A percentile compares a stretch with the other conserved stretches of the same genome.
Evolutionary conservation across 164 flowering plant species (phyloP).

Genomic region (Chimonanthus praecox): DNA sequence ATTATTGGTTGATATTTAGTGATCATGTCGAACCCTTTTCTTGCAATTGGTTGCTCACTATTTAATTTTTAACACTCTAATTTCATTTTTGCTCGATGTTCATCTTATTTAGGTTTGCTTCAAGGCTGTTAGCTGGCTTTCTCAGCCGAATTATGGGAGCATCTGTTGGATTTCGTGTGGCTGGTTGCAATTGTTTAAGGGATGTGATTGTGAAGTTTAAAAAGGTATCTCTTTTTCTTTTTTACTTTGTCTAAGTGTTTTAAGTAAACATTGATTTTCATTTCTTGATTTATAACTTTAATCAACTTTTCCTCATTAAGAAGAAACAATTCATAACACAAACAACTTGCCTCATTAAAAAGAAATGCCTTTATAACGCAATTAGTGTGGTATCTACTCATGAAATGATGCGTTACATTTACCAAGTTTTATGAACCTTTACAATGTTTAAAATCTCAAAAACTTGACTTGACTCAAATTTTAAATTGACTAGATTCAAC

Average conservation of each 20-base stretch:
- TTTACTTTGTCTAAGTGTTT: background rate
- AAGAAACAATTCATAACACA: no score
- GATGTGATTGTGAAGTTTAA: constrained; percentile 87
- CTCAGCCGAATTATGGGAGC: constrained; percentile 79
- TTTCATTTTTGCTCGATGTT: constrained; percentile 5
- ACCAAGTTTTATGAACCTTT: no score
- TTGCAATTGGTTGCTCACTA: background rate
- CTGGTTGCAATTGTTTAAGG: constrained; percentile 93
- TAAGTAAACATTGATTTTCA: no score
- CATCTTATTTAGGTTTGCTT: constrained; percentile 57
- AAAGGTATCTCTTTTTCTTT: constrained; percentile 44
- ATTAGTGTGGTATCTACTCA: no score
- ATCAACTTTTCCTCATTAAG: no score
- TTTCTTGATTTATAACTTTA: background rate
- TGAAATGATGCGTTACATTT: no score
- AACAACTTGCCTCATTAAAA: no score
- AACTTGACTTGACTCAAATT: no score
- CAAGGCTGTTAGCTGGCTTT: constrained; percentile 78
- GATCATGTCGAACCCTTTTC: background rate
- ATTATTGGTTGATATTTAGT: background rate
- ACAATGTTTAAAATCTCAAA: no score
- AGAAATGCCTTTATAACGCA: no score
- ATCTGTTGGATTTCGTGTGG: constrained; percentile 80
- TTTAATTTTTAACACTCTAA: background rate
- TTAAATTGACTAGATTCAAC: no score